Evolutionary conservation across 371 early-diverging fungal genomes (phyloP).

Genomic region (Mortierella sp.): DNA sequence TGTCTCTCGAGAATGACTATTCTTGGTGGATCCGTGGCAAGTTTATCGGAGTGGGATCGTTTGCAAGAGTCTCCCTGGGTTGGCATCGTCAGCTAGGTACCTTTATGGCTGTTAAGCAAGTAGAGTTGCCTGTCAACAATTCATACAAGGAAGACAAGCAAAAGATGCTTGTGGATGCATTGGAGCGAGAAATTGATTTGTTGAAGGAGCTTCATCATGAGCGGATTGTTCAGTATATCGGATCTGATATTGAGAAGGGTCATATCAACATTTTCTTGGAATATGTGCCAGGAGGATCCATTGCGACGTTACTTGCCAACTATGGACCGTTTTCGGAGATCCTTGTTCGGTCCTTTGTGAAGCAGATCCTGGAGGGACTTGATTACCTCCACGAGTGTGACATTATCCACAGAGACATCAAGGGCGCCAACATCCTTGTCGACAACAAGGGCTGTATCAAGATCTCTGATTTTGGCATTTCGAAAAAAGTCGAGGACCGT

Average conservation of each 20-base stretch:
- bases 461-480: slow-evolving; percentile 99
- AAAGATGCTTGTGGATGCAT: slow-evolving; percentile 78
- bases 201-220: slow-evolving; percentile 91
- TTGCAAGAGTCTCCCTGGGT: slow-evolving; percentile 96
- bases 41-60: slow-evolving; percentile 96
- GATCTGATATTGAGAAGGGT: slow-evolving; percentile 82
- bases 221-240: slow-evolving; percentile 95
- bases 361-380: slow-evolving; percentile 94
- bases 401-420: slow-evolving; percentile 98
- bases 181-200: slow-evolving; percentile 91
- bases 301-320: slow-evolving; percentile 84
- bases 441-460: slow-evolving; percentile 94
- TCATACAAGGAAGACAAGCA: slow-evolving; percentile 70
- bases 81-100: slow-evolving; percentile 85
- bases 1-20: slow-evolving; percentile 52
- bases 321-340: slow-evolving; percentile 90
- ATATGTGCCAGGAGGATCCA: slow-evolving; percentile 97
- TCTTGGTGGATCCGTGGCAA: slow-evolving; percentile 87
- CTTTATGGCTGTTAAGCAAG: slow-evolving; percentile 98
- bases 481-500: slow-evolving; percentile 91
- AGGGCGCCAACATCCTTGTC: slow-evolving; percentile 95
- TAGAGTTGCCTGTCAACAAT: slow-evolving; percentile 82
- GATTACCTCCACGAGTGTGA: slow-evolving; percentile 94
- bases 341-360: slow-evolving; percentile 84
- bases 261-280: slow-evolving; percentile 96